Evolutionary conservation across 352 stramenopile genomes (phyloP).

Genomic region (Phytophthora cajani): DNA sequence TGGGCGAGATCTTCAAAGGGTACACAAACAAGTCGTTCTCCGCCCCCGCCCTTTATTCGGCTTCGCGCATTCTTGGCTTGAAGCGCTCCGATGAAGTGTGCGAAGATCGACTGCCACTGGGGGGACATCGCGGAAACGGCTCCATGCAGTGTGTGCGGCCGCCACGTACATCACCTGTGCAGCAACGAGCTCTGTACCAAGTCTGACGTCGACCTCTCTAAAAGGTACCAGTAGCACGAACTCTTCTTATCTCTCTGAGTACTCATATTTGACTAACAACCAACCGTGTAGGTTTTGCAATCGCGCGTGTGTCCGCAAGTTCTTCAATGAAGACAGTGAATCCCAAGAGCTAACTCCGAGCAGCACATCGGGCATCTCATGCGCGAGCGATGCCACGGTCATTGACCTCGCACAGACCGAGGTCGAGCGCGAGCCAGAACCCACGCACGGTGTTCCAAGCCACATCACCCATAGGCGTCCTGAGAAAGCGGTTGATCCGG

Average conservation of each 20-base stretch:
- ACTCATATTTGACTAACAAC: neutral
- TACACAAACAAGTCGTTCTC: conserved; percentile 2
- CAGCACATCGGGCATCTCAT: conserved; percentile 9
- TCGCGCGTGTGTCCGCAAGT: conserved; percentile 3
- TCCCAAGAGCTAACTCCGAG: conserved; percentile 1
- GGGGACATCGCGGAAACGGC: conserved; percentile 2
- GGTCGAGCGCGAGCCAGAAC: neutral
- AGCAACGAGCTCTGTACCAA: conserved; percentile 13
- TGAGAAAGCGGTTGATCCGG: neutral
- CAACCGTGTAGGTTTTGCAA: conserved; percentile 6
- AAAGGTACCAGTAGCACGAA: neutral
- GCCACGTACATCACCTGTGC: conserved; percentile 3
- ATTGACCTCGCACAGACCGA: neutral
- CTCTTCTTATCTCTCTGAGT: neutral
- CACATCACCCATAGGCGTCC: neutral
- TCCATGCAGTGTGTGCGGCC: conserved; percentile 7
- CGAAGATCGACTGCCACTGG: conserved; percentile 12
- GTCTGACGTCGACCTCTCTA: conserved; percentile 3
- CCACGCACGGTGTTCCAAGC: neutral
- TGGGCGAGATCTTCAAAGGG: neutral
- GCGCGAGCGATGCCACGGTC: conserved; percentile 4
- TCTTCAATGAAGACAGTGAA: conserved; percentile 4
- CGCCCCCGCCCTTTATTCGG: neutral
- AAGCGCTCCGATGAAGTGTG: conserved; percentile 1
- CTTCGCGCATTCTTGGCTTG: neutral